A percentile compares a stretch with the other conserved stretches of the same genome.
Evolutionary conservation across 108 stramenopile genomes (phyloP).

Genomic region (Stephanodiscus minutulus): DNA sequence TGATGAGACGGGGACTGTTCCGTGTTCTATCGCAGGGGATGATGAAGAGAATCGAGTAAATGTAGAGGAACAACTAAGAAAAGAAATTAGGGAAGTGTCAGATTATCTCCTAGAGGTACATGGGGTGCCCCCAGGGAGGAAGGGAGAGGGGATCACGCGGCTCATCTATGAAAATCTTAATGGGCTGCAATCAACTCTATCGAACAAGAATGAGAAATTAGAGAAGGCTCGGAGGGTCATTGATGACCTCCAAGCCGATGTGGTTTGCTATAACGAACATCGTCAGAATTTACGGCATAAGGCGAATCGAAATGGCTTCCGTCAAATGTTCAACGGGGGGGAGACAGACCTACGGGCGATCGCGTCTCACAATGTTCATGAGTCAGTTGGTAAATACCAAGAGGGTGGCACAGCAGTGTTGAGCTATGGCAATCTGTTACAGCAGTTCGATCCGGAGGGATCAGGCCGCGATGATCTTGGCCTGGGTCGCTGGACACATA

Average conservation of each 20-base stretch:
- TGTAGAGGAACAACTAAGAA: background rate
- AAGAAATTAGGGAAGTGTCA: background rate
- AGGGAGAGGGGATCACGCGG: constrained; percentile 3
- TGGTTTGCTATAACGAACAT: constrained; percentile 11
- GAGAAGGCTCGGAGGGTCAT: constrained; percentile 1
- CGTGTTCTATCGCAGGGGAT: background rate
- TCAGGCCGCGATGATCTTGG: constrained; percentile 10
- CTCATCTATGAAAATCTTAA: constrained; percentile 8
- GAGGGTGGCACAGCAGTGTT: constrained; percentile 23
- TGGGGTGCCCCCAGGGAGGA: background rate
- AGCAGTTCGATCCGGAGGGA: constrained; percentile 2
- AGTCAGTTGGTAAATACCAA: constrained; percentile 9
- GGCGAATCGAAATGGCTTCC: constrained; percentile 7
- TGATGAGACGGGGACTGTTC: constrained; percentile 1
- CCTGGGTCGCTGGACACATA: constrained; percentile 12
- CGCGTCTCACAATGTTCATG: constrained; percentile 11
- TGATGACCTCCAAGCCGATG: constrained; percentile 13
- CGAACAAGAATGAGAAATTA: background rate
- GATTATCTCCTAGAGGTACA: background rate
- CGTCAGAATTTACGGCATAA: constrained; percentile 8
- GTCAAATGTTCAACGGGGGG: constrained; percentile 19
- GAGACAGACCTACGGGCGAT: constrained; percentile 9
- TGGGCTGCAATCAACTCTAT: background rate
- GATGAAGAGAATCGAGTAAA: background rate
- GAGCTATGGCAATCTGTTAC: background rate